A percentile compares a stretch with the other conserved stretches of the same genome.
These are phyloP conservation scores for Gnomoniopsis sp. DNA, from an alignment of 2,329 filamentous ascomycete genomes.

Conservation along the genomic window DNA sequence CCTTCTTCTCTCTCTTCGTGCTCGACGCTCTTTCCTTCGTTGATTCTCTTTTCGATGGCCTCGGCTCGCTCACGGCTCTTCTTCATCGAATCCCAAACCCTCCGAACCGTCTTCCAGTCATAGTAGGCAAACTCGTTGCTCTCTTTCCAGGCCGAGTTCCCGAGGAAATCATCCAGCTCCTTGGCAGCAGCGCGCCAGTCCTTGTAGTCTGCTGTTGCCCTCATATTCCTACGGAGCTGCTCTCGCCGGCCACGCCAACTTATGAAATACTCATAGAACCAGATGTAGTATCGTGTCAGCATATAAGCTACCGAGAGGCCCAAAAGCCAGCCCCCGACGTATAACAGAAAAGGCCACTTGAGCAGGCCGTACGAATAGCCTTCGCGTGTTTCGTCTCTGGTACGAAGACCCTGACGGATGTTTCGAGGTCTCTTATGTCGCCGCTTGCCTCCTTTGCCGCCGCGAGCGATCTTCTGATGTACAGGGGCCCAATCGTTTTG, in stretches of 20 bases:
- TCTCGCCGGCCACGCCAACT: constrained; percentile 84
- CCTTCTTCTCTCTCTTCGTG: constrained; percentile 32
- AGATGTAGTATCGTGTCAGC: constrained; percentile 83
- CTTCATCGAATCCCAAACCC: constrained; percentile 73
- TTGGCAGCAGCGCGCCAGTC: constrained; percentile 82
- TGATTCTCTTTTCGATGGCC: constrained; percentile 33
- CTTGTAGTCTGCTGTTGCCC: constrained; percentile 68
- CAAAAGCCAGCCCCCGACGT: constrained; percentile 76
- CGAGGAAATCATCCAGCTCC: constrained; percentile 75
- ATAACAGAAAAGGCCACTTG: constrained; percentile 86
- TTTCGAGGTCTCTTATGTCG: constrained; percentile 29
- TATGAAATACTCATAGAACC: constrained; percentile 84
- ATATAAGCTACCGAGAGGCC: constrained; percentile 73
- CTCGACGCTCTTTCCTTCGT: constrained; percentile 35
- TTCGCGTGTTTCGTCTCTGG: constrained; percentile 89
- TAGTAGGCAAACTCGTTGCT: constrained; percentile 81
- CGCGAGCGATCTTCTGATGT: constrained; percentile 58
- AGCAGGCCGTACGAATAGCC: constrained; percentile 84
- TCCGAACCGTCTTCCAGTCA: constrained; percentile 77
- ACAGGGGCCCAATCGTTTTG: constrained; percentile 96
- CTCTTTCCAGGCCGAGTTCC: constrained; percentile 77
- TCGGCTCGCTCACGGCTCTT: constrained; percentile 61
- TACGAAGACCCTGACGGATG: constrained; percentile 49
- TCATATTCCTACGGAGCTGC: constrained; percentile 66
- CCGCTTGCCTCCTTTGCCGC: constrained; percentile 29